Evolutionary conservation across 2,329 filamentous ascomycete species (phyloP).

Genomic region (Colletotrichum limetticola): DNA sequence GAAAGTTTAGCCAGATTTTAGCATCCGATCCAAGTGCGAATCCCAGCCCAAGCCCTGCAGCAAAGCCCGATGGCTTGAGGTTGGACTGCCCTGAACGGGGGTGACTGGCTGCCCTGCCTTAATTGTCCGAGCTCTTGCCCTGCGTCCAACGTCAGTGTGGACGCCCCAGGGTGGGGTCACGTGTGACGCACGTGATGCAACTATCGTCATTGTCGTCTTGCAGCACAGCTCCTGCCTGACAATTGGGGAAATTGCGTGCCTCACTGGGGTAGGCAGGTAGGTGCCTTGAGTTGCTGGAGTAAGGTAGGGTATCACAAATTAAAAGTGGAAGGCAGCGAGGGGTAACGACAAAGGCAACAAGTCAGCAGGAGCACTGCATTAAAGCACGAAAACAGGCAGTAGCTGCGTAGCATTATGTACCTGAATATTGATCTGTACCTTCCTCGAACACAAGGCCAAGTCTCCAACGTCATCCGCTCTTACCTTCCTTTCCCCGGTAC

Average conservation of each 20-base stretch:
- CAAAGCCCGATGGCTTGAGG: neutral
- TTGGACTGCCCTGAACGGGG: neutral
- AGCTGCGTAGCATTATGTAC: neutral
- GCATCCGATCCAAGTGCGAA: conserved; percentile 21
- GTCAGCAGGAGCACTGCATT: neutral
- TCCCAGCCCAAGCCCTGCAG: conserved; percentile 24
- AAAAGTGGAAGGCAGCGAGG: neutral
- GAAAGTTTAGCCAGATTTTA: conserved; percentile 17
- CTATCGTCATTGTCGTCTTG: neutral
- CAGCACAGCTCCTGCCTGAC: neutral
- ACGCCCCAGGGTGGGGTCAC: conserved; percentile 20
- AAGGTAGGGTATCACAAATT: neutral
- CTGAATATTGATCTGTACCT: neutral
- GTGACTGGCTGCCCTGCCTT: neutral
- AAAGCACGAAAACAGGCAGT: neutral
- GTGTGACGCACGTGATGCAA: conserved; percentile 30
- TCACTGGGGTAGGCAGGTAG: neutral
- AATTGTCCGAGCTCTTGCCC: neutral
- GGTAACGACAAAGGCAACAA: neutral
- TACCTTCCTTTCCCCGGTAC: conserved; percentile 9
- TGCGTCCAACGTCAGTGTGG: conserved; percentile 9
- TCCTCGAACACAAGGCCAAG: neutral
- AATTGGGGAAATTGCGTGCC: neutral
- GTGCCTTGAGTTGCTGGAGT: too few species aligned
- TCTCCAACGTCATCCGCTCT: conserved; percentile 30